Evolutionary conservation across 2,329 filamentous ascomycete genomes (phyloP), one percentile per base, ranked within the genome.

Genomic region (Graphilbum fragrans): DNA sequence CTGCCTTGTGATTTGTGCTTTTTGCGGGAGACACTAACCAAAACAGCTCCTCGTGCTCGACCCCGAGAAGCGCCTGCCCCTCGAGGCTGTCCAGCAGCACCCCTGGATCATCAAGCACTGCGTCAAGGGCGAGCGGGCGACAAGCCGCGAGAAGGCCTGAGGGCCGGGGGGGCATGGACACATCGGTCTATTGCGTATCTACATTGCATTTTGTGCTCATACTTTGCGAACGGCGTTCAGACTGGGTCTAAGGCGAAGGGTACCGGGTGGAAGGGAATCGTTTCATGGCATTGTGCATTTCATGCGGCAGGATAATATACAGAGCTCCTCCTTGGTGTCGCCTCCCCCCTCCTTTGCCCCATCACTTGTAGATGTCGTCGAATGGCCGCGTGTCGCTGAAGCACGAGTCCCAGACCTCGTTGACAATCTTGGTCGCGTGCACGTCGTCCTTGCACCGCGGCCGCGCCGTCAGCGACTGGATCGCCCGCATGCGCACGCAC

Each of bases 61-160:
- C 56, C 92, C 92, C 0, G 86, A 94, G 55, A 94, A 94, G 70
- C 74, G 92, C 49, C 84, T 98, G 52, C 76, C 87, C 4, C 74
- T 98, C 11, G 87, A 94, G 16, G 81, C 94, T 45, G 82, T 96
- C 31, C 81, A 90, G 60, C 72, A 72, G 40, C 92, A 96, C 59
- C 90, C 92, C 17, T 98, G 92, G 92, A 94, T 98, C 54, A 60
- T 95, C 51, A 96, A 95, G 69, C 86, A 96, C 61, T 96, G 90
- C 59, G 72, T 82, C 49, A 77, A 75, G 62, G 69, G 70, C n/a
- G 69, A 74, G 55, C 61, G 69, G 41, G 66, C 65, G 6, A 52
- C 63, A 31, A 71, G 67, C 55, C 66, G 66, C 44, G 74, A 74
- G 50, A 70, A 63, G 57, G 54, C 55, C n/a, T 37, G 19, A 33